Percentiles rank a stretch among this genome's conserved stretches.
Conservation (phyloP, 768 basidiomycete genomes). For the Collybia mongolica region DNA sequence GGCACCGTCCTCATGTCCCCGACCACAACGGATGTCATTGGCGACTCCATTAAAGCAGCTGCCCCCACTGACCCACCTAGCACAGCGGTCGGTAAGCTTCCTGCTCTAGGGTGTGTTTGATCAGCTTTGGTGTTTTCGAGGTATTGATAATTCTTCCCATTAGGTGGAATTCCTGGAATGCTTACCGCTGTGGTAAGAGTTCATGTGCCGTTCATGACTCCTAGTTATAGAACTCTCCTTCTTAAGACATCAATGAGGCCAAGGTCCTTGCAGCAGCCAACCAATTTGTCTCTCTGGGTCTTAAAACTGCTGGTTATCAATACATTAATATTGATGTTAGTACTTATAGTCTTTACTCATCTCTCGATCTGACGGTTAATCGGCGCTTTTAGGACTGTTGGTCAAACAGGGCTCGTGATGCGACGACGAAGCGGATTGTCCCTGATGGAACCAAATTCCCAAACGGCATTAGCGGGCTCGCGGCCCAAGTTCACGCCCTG, state of each 20-base stretch:
- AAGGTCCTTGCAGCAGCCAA: slow-evolving; percentile 47
- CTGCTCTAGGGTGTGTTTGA: slow-evolving; percentile 41
- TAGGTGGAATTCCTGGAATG: slow-evolving; percentile 57
- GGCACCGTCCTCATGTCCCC: slow-evolving; percentile 3
- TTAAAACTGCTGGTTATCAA: slow-evolving; percentile 47
- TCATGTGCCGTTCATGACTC: not conserved
- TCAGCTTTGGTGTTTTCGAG: not conserved
- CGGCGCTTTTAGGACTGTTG: slow-evolving; percentile 42
- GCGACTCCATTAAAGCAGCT: slow-evolving; percentile 28
- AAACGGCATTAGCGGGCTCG: slow-evolving; percentile 44
- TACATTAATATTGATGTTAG: slow-evolving; percentile 53
- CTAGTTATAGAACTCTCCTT: not conserved
- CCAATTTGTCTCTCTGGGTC: slow-evolving; percentile 42
- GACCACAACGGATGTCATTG: slow-evolving; percentile 10
- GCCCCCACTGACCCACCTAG: slow-evolving; percentile 42
- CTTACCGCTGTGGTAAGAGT: slow-evolving; percentile 37
- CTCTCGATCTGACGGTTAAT: not conserved
- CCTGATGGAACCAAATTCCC: slow-evolving; percentile 56
- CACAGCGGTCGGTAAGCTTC: slow-evolving; percentile 37
- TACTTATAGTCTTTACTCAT: not conserved
- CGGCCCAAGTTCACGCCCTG: slow-evolving; percentile 41
- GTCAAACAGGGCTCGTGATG: slow-evolving; percentile 37
- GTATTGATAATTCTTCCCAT: not conserved
- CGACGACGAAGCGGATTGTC: slow-evolving; percentile 38
- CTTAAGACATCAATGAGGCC: slow-evolving; percentile 40